Base-by-base conservation (phyloP, 208 protist genomes). In the Trypanosoma rangeli region DNA sequence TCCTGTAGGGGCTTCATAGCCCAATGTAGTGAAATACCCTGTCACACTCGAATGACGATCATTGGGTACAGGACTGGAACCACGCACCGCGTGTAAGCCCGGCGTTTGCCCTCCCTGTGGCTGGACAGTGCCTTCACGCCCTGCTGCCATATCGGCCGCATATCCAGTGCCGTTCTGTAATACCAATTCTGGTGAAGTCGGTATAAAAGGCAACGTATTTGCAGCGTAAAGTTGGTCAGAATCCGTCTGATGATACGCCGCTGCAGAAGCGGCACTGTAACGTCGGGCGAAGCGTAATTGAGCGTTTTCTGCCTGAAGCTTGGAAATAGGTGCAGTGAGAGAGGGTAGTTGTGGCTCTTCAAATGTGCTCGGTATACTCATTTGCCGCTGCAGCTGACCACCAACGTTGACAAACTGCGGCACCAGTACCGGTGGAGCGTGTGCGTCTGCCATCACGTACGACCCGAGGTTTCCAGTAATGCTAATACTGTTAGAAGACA, bases 401-500 rank as follows among this genome's bases (percentile, higher is more conserved):
- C 87, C 88, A 64, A 94, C 79, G 76, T 88, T 89, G 29, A 96
- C 59, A 78, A 91, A 96, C 66, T 84, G 86, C 61, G 86, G 84
- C 29, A 44, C 44, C 35, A 62, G 0, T 9, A 61, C 56, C 22
- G 16, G 13, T 8, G 61, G 29, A 26, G 55, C 3, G 48, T 15
- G 18, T 52, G 59, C 0, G 24, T 54, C 18, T 26, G 35, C 22
- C 31, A 37, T 31, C 20, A 10, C 29, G 20, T 35, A 35, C 28
- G 52, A 29, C 3, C 26, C 18, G 1, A 42, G 18, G 46, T 24
- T 37, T 39, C 48, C 31, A 31, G 0, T 4, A 0, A 35, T 48
- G 39, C 59, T 64, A 18, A 58, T 29, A 44, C 52, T 67, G 31
- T 52, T 24, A 8, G 42, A 35, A 61, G 31, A 62, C 13, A 52